Percentiles rank a stretch among this genome's conserved stretches.
Conservation (phyloP, 2,329 filamentous ascomycete genomes). For the Tolypocladium tundrense region DNA sequence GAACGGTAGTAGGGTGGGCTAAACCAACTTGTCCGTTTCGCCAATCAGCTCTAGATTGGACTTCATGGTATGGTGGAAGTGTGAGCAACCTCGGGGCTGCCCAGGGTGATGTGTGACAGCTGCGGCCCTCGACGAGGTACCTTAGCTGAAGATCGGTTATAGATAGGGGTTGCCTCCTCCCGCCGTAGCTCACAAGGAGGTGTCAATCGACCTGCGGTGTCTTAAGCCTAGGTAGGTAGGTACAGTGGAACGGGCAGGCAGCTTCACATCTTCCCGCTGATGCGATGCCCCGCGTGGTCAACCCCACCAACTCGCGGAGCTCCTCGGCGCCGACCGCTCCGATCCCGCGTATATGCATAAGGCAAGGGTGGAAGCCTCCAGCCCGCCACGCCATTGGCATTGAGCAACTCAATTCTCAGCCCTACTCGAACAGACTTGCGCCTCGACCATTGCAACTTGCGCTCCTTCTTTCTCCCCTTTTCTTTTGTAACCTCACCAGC, state of each 20-base stretch:
- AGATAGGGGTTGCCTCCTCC: not conserved
- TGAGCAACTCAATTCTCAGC: not conserved
- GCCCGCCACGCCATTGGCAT: not conserved
- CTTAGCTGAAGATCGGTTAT: not conserved
- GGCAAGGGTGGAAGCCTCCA: not conserved
- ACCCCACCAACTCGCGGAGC: not conserved
- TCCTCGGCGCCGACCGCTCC: not conserved
- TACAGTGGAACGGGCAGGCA: not conserved
- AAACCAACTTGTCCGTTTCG: constrained; percentile 43
- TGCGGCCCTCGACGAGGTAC: not conserved
- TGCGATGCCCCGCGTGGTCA: not conserved
- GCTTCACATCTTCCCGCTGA: not conserved
- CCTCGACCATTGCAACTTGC: not conserved
- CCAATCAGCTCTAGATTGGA: constrained; percentile 41
- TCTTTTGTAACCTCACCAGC: not conserved
- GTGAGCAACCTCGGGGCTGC: not conserved
- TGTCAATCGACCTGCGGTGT: not conserved
- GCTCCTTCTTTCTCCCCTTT: not conserved
- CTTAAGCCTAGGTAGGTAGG: too few relatives aligned
- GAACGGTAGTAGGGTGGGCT: not conserved
- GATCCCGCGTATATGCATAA: not conserved
- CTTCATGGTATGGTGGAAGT: constrained; percentile 9
- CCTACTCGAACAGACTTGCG: not conserved
- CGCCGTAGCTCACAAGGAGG: not conserved
- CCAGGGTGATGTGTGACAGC: not conserved